A percentile compares a stretch with the other conserved stretches of the same genome.
These are phyloP conservation scores for Thermomucor indicae-seudaticae DNA, from an alignment of 371 early-diverging fungal genomes.

Conservation along the genomic window DNA sequence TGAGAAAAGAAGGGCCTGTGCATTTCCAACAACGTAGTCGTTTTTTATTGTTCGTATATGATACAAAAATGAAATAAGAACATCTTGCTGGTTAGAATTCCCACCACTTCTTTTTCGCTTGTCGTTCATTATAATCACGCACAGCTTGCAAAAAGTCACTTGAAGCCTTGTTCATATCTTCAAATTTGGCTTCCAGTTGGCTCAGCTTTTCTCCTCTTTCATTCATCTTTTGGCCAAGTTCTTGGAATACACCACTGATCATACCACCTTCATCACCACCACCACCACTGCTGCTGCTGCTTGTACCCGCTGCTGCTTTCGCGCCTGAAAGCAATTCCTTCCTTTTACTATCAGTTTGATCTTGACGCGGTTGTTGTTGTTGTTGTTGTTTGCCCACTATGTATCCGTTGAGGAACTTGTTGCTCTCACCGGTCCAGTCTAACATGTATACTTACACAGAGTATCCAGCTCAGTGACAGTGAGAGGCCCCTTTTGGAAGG, in stretches of 20 bases:
- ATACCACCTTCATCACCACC: conserved; percentile 8
- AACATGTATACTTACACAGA: conserved; percentile 44
- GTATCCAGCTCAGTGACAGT: conserved; percentile 44
- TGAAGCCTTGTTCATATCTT: conserved; percentile 51
- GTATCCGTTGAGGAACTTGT: too few species aligned
- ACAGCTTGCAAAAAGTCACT: conserved; percentile 51
- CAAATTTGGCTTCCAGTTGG: conserved; percentile 43
- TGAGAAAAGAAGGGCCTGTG: too few species aligned
- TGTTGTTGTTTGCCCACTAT: background rate
- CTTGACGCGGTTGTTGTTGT: background rate
- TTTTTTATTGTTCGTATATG: too few species aligned
- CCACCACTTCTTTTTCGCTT: conserved; percentile 37
- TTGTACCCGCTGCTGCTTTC: too few species aligned
- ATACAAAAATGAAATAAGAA: too few species aligned
- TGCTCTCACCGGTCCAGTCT: too few species aligned
- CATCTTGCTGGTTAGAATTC: conserved; percentile 29
- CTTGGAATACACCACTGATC: conserved; percentile 37
- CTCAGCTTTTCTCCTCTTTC: conserved; percentile 54
- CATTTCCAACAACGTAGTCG: too few species aligned
- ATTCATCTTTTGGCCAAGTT: conserved; percentile 46
- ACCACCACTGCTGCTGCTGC: background rate
- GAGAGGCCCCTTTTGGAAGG: conserved; percentile 38
- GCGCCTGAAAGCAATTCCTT: too few species aligned
- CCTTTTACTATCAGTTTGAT: too few species aligned
- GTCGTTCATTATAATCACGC: conserved; percentile 51